A percentile compares a stretch with the other conserved stretches of the same genome.
These are phyloP conservation scores for Globisporangium cylindrosporum DNA, from an alignment of 352 stramenopile genomes.

Conservation along the genomic window DNA sequence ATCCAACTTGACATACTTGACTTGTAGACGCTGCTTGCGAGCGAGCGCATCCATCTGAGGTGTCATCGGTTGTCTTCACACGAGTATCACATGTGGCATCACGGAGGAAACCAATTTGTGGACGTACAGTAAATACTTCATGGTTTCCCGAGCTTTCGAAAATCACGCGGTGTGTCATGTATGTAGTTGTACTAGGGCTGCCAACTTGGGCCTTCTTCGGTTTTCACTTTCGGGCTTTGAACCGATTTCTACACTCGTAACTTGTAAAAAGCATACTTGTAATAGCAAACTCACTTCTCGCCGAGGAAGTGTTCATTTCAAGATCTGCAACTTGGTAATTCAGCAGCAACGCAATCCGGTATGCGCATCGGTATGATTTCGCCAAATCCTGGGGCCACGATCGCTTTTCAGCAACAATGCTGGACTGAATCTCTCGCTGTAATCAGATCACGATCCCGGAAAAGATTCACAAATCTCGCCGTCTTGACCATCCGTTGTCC, in stretches of 20 bases:
- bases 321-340: not conserved
- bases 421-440: not conserved
- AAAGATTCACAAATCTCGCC: not conserved
- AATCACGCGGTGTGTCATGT: not conserved
- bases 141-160: not conserved
- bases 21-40: not conserved
- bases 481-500: not conserved
- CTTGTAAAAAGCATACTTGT: not conserved
- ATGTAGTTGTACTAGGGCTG: not conserved
- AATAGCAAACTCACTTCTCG: not conserved
- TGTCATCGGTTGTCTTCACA: not conserved
- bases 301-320: not conserved
- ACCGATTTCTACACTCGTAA: not conserved
- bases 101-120: not conserved
- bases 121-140: not conserved
- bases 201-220: not conserved
- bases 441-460: not conserved
- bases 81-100: not conserved
- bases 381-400: not conserved
- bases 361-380: not conserved
- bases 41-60: not conserved
- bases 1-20: not conserved
- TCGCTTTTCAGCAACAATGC: not conserved
- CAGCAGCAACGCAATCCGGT: not conserved
- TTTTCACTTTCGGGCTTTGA: not conserved